Base-by-base conservation (phyloP, 1,284 basidiomycete species). In the Boletus mariae region DNA sequence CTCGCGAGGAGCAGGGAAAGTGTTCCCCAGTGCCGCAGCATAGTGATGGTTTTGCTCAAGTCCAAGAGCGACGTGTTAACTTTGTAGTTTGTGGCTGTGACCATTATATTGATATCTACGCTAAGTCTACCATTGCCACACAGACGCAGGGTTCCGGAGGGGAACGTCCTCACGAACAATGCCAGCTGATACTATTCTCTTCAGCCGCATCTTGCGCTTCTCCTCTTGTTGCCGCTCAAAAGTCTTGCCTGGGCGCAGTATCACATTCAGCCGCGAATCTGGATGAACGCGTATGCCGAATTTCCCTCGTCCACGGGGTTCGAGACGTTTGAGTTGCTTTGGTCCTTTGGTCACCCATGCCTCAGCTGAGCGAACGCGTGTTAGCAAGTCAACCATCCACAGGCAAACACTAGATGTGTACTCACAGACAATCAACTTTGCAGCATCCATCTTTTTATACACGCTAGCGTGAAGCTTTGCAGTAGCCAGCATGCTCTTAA, bases 291-390 rank as follows among this genome's bases (percentile, higher is more conserved):
- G 87, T 57, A 92, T 79, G 56, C 96, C 96, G 56, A 75, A 79
- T 61, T 89, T 84, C 23, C 88, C 91, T 54, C 96, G 83, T 50
- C 93, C 96, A 71, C 89, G 88, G 57, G 89, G 84, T 60, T 98
- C 94, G n/a, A 93, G 60, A 46, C 87, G 81, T 57, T 80, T 83
- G 41, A 83, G 72, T 53, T 80, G 79, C 41, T 77, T 79, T 1
- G 77, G 74, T 1, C 93, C 94, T 71, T 98, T 98, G 51, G 83
- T 87, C 15, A 98, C 93, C 94, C 94, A 98, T 12, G 94, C 84
- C 73, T 98, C 86, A 54, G 87, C 92, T 94, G 62, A 17, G 51
- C 13, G 51, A 28, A 26, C 43, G 42, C 13, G 32, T 31, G 46
- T 61, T 6, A 58, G 55, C 37, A 52, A 48, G 43, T 20, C 20